Conservation (phyloP, 331 rosid species). For the Malus hybrid region DNA sequence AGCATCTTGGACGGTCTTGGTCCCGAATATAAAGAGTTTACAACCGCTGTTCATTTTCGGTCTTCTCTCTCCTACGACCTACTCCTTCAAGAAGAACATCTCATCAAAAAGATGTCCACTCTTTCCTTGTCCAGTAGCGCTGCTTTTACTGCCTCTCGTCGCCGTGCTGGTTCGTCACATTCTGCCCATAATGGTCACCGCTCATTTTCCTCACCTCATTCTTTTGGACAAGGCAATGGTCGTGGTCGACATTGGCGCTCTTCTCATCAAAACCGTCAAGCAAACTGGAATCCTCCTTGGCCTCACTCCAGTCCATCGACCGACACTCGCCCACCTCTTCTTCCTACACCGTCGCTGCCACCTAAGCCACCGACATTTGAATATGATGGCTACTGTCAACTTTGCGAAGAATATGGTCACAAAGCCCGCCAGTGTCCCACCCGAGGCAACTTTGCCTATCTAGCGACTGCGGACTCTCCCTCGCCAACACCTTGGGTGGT, state of each 20-base stretch:
- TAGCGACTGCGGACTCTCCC: too few species aligned
- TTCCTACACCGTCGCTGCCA: not conserved
- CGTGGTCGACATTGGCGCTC: too few species aligned
- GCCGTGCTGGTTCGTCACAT: too few species aligned
- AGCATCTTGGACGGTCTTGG: too few species aligned
- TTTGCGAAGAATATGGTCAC: not conserved
- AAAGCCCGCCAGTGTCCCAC: not conserved
- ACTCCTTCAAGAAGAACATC: not conserved
- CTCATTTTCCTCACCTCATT: too few species aligned
- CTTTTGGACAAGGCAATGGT: too few species aligned
- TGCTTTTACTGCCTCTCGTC: not conserved
- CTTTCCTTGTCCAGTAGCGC: not conserved
- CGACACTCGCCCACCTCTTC: too few species aligned
- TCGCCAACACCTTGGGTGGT: not conserved
- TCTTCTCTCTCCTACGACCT: not conserved
- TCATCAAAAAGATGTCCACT: not conserved
- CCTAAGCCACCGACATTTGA: not conserved
- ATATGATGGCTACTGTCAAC: not conserved
- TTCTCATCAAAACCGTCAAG: too few species aligned
- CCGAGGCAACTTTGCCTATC: not conserved
- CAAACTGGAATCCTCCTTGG: too few species aligned
- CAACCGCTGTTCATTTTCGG: not conserved
- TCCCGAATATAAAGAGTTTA: not conserved
- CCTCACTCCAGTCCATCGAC: too few species aligned
- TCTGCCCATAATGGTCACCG: too few species aligned